phyloP scores from a whole-genome alignment of 2,329 filamentous ascomycete genomes.

The Colletotrichum tropicicola region DNA sequence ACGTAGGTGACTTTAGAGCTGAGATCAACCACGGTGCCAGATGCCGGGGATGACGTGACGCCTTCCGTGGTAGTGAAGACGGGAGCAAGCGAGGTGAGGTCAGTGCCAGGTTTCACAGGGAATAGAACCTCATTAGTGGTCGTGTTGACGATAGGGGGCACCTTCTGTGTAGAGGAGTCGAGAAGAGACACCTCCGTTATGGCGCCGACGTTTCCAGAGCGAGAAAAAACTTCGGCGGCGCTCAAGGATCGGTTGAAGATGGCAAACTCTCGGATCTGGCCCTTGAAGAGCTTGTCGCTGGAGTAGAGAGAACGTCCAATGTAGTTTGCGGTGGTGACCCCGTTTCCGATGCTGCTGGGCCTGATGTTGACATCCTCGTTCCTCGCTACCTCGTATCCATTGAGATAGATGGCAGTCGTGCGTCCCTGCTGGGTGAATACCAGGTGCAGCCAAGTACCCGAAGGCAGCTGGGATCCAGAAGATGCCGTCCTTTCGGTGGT shows the following conservation, averaged over 20 bases:
- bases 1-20: conserved; percentile 29
- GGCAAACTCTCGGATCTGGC: conserved; percentile 33
- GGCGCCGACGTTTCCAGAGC: conserved; percentile 21
- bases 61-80: conserved; percentile 32
- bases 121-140: conserved; percentile 29
- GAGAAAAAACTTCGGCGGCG: conserved; percentile 28
- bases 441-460: conserved; percentile 32
- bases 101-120: conserved; percentile 32
- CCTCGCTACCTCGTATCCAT: conserved; percentile 39
- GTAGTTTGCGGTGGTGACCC: conserved; percentile 34
- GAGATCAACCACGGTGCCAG: conserved; percentile 32
- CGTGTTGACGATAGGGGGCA: conserved; percentile 30
- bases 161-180: conserved; percentile 28
- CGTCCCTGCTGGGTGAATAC: conserved; percentile 31
- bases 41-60: conserved; percentile 30
- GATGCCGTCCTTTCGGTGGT: conserved; percentile 29
- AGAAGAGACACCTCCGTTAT: conserved; percentile 26
- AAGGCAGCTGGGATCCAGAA: conserved; percentile 29
- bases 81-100: conserved; percentile 31
- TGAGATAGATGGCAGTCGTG: conserved; percentile 40
- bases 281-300: conserved; percentile 33
- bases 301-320: conserved; percentile 34
- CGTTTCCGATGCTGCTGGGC: conserved; percentile 32
- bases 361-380: conserved; percentile 21
- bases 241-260: conserved; percentile 35